phyloP scores from a whole-genome alignment of 2,329 filamentous ascomycete species.

The Sarocladium oryzae region DNA sequence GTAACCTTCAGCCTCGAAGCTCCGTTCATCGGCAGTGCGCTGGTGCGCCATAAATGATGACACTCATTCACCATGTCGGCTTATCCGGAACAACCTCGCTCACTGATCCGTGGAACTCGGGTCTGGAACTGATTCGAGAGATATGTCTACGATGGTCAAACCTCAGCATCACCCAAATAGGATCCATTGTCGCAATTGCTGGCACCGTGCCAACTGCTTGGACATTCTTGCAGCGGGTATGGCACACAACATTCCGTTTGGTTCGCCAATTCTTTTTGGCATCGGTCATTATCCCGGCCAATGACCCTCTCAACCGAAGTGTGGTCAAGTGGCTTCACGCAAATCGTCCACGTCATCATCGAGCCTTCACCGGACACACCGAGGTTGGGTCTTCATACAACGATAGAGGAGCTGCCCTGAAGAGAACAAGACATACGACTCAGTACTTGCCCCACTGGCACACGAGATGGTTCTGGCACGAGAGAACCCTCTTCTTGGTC shows the following conservation, averaged over 20 bases:
- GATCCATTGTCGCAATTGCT: constrained; percentile 37
- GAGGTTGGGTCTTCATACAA: constrained; percentile 21
- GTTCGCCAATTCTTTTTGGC: constrained; percentile 37
- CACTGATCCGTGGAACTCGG: constrained; percentile 24
- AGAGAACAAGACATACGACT: constrained; percentile 33
- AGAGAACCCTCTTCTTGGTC: constrained; percentile 37
- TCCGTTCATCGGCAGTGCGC: background rate
- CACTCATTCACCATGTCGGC: background rate
- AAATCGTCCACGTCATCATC: constrained; percentile 31
- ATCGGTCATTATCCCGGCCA: constrained; percentile 34
- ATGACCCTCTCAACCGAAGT: constrained; percentile 38
- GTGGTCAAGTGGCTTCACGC: constrained; percentile 38
- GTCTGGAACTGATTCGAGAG: constrained; percentile 28
- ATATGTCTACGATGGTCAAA: constrained; percentile 35
- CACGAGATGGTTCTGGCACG: constrained; percentile 43
- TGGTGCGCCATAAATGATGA: background rate
- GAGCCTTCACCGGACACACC: constrained; percentile 38
- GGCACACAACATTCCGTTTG: constrained; percentile 32
- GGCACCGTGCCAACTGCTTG: constrained; percentile 34
- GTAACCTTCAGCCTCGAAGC: background rate
- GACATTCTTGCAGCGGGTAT: constrained; percentile 28
- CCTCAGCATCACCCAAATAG: constrained; percentile 38
- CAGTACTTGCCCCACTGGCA: constrained; percentile 40
- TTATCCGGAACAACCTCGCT: constrained; percentile 10
- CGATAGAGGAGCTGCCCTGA: constrained; percentile 32